Conservation (phyloP, 2,329 filamentous ascomycete genomes). For the Fusarium camptoceras region DNA sequence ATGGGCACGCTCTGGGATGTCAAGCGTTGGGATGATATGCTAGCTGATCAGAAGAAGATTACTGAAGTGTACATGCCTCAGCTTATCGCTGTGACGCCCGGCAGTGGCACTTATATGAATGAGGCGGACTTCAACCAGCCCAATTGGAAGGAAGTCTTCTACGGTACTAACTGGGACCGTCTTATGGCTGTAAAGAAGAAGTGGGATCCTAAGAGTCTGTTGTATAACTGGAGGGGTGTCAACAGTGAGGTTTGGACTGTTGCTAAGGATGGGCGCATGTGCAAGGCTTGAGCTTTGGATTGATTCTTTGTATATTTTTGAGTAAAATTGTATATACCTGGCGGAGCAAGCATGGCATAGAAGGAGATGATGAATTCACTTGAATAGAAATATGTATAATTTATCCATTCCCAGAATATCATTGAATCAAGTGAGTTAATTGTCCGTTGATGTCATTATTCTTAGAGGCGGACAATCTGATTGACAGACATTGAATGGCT, state of each 20-base stretch:
- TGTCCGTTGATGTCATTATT: neutral
- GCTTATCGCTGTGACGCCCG: slow-evolving; percentile 53
- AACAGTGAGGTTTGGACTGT: slow-evolving; percentile 62
- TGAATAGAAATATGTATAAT: neutral
- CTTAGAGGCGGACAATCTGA: rapidly evolving
- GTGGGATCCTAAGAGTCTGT: slow-evolving; percentile 61
- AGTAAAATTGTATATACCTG: neutral
- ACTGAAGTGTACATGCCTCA: slow-evolving; percentile 46
- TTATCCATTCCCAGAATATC: neutral
- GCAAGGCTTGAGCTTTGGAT: slow-evolving; percentile 25
- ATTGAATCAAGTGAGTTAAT: neutral
- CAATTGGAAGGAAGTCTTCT: slow-evolving; percentile 59
- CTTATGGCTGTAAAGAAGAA: slow-evolving; percentile 61
- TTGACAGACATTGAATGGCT: too few relatives aligned
- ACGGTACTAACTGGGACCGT: slow-evolving; percentile 58
- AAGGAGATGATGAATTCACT: neutral
- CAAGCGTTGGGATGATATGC: slow-evolving; percentile 48
- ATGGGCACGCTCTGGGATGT: slow-evolving; percentile 47
- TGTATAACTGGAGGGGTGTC: slow-evolving; percentile 61
- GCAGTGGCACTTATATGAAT: slow-evolving; percentile 61
- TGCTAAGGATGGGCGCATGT: slow-evolving; percentile 35
- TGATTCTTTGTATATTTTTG: neutral
- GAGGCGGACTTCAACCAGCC: slow-evolving; percentile 62
- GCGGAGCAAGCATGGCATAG: neutral
- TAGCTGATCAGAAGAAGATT: slow-evolving; percentile 48